phyloP scores from a whole-genome alignment of 2,329 filamentous ascomycete genomes.

The Bipolaris bicolor region DNA sequence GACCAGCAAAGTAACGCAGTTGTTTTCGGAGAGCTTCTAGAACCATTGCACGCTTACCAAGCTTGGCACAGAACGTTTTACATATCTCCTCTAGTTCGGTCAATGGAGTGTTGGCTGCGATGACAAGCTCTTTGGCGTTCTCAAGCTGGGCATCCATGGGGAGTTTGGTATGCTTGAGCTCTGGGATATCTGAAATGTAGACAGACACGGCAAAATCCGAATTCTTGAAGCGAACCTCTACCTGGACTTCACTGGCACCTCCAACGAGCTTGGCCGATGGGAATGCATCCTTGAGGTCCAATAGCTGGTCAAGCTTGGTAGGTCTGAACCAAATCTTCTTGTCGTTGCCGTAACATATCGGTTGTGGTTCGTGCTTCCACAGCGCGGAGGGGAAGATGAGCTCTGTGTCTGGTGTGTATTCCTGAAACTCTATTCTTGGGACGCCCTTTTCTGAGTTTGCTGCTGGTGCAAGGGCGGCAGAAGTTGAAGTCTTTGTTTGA shows the following conservation, averaged over 20 bases:
- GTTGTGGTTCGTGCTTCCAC: constrained; percentile 77
- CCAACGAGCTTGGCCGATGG: constrained; percentile 94
- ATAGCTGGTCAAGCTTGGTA: constrained; percentile 79
- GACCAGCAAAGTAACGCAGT: constrained; percentile 88
- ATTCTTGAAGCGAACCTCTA: constrained; percentile 96
- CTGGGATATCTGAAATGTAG: constrained; percentile 88
- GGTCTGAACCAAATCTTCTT: constrained; percentile 91
- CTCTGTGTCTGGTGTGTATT: constrained; percentile 87
- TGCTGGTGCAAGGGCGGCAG: constrained; percentile 42
- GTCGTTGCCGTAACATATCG: constrained; percentile 89
- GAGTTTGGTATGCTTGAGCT: constrained; percentile 70
- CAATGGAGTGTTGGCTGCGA: constrained; percentile 88
- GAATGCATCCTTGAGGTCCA: constrained; percentile 84
- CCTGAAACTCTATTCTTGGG: constrained; percentile 76
- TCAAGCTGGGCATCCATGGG: constrained; percentile 38
- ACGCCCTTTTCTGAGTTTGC: constrained; percentile 60
- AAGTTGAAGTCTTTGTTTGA: constrained; percentile 60
- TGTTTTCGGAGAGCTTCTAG: constrained; percentile 81
- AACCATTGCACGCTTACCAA: constrained; percentile 46
- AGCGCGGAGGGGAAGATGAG: constrained; percentile 89
- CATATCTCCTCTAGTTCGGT: constrained; percentile 88
- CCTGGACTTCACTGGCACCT: constrained; percentile 94
- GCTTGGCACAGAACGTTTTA: constrained; percentile 67
- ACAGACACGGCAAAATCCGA: constrained; percentile 88
- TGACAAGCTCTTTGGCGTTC: constrained; percentile 61